Conservation (phyloP, 805 yeast genomes). For the Saccharomyces kudriavzevii region DNA sequence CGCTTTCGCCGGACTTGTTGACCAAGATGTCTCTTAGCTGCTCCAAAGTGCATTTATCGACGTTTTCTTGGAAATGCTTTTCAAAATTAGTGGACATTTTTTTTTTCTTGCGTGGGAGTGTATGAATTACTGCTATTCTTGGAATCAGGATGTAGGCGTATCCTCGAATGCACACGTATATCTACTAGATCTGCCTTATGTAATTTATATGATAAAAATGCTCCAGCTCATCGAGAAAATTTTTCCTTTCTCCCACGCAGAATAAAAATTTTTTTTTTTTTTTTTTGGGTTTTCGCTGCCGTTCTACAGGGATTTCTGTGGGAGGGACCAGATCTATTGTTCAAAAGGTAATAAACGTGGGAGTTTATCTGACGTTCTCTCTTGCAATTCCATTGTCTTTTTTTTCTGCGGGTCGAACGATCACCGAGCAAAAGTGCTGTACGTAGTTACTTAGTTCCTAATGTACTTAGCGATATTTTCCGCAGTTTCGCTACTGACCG, state of each 20-base stretch:
- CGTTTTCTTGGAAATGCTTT: conserved; percentile 30
- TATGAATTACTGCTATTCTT: not conserved
- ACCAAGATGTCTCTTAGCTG: conserved; percentile 63
- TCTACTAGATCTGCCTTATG: not conserved
- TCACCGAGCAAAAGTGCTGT: not conserved
- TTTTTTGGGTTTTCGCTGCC: not conserved
- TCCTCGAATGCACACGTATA: not conserved
- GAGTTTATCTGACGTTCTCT: not conserved
- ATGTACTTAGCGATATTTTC: conserved; percentile 66
- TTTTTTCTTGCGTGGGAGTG: not conserved
- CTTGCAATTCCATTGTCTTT: not conserved
- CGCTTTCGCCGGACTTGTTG: conserved; percentile 20
- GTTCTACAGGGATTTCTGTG: not conserved
- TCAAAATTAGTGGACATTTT: conserved; percentile 32
- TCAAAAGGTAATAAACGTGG: not conserved
- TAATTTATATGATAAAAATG: not conserved
- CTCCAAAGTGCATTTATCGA: conserved; percentile 42
- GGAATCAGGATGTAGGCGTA: not conserved
- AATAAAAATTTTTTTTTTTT: not conserved
- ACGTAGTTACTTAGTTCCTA: conserved; percentile 24
- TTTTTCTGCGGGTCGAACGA: not conserved
- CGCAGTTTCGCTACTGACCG: conserved; percentile 58
- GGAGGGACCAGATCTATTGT: not conserved
- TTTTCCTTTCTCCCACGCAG: not conserved
- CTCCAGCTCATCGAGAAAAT: not conserved